phyloP scores from a whole-genome alignment of 768 basidiomycete species.

The Agrocybe praecox region DNA sequence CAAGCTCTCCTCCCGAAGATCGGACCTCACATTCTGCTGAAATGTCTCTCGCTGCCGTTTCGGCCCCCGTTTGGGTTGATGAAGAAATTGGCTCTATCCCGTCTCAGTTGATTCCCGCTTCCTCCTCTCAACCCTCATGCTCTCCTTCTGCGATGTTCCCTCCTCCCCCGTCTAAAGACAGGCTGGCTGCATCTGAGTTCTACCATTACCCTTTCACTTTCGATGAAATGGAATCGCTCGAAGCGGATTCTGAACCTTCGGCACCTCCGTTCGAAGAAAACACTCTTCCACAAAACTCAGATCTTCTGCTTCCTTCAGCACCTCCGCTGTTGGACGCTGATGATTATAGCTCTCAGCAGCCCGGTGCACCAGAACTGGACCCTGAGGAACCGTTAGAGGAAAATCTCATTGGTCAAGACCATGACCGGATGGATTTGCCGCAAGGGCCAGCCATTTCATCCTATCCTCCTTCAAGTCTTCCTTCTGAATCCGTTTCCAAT shows the following conservation, averaged over 20 bases:
- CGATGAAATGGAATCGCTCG: constrained; percentile 35
- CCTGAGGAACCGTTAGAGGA: constrained; percentile 1
- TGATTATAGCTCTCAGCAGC: constrained; percentile 18
- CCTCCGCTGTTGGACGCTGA: constrained; percentile 37
- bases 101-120: constrained; percentile 7
- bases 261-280: constrained; percentile 50
- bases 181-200: constrained; percentile 39
- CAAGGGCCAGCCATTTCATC: not conserved
- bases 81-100: constrained; percentile 43
- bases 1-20: constrained; percentile 52
- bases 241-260: constrained; percentile 39
- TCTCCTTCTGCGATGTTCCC: constrained; percentile 39
- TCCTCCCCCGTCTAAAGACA: constrained; percentile 45
- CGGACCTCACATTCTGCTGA: constrained; percentile 14
- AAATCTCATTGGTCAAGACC: constrained; percentile 12
- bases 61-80: constrained; percentile 58
- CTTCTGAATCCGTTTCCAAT: constrained; percentile 1
- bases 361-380: constrained; percentile 25
- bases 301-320: constrained; percentile 47
- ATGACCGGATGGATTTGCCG: constrained; percentile 12
- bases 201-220: constrained; percentile 44
- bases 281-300: constrained; percentile 29
- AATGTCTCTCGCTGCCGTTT: constrained; percentile 28
- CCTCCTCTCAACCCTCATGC: constrained; percentile 1
- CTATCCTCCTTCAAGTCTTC: not conserved